Evolutionary conservation across 2,329 filamentous ascomycete genomes (phyloP).

Genomic region (Claviceps capensis): DNA sequence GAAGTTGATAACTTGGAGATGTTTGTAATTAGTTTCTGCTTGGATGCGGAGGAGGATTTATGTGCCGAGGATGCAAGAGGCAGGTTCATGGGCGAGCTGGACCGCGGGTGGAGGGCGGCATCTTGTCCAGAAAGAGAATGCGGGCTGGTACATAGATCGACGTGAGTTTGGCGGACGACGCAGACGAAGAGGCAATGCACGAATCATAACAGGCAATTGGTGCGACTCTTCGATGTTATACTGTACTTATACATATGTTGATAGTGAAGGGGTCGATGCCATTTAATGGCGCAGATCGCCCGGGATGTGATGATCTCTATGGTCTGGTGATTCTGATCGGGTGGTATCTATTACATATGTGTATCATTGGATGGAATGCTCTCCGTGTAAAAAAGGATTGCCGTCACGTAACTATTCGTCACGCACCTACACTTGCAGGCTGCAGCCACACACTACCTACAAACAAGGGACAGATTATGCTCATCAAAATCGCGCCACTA

Average conservation of each 20-base stretch:
- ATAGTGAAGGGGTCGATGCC: not conserved
- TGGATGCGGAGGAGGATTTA: too few species aligned
- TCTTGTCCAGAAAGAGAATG: not conserved
- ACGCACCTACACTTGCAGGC: too few species aligned
- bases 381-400: not conserved
- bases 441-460: not conserved
- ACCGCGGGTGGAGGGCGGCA: not conserved
- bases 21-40: too few species aligned
- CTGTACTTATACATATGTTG: not conserved
- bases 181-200: too few species aligned
- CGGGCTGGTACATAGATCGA: too few species aligned
- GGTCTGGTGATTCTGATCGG: too few species aligned
- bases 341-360: too few species aligned
- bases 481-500: conserved; percentile 20
- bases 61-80: not conserved
- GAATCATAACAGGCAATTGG: not conserved
- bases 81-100: not conserved
- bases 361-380: too few species aligned
- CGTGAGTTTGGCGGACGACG: too few species aligned
- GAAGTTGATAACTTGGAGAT: too few species aligned
- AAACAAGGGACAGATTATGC: not conserved
- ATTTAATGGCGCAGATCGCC: not conserved
- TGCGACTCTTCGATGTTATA: not conserved
- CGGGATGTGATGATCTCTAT: too few species aligned
- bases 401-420: not conserved